Evolutionary conservation across 441 rosid species (phyloP).

Genomic region (Raphanus hybrid): DNA sequence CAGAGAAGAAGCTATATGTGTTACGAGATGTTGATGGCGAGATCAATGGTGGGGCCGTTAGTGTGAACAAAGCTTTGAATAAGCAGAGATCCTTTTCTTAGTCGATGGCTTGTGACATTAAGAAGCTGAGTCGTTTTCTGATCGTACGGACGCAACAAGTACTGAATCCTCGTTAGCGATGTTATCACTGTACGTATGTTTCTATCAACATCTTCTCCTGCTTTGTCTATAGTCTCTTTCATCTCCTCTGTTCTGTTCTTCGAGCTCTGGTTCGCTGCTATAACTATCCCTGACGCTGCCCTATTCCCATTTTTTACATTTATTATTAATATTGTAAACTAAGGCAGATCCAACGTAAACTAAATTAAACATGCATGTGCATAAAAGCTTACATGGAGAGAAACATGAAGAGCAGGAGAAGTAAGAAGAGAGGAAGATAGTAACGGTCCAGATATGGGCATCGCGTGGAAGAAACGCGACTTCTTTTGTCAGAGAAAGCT

Average conservation of each 20-base stretch:
- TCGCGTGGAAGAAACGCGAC: conserved; percentile 17
- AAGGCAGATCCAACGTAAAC: not conserved
- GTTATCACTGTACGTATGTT: conserved; percentile 44
- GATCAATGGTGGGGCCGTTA: conserved; percentile 47
- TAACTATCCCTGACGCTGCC: conserved; percentile 47
- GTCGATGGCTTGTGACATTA: conserved; percentile 44
- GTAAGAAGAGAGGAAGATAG: conserved; percentile 42
- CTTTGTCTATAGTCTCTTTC: conserved; percentile 48
- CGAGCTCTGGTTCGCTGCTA: conserved; percentile 50
- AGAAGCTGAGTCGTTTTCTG: conserved; percentile 41
- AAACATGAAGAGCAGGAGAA: conserved; percentile 49
- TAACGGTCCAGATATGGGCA: conserved; percentile 34
- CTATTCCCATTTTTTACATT: conserved; percentile 37
- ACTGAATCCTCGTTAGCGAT: conserved; percentile 47
- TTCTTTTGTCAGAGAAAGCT: conserved; percentile 33
- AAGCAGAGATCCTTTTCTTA: conserved; percentile 41
- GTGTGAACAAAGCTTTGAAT: conserved; percentile 49
- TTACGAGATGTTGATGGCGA: conserved; percentile 54
- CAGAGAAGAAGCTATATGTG: not conserved
- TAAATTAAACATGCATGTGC: not conserved
- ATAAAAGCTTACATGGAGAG: conserved; percentile 56
- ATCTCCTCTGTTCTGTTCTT: conserved; percentile 46
- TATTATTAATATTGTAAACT: not conserved
- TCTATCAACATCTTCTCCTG: conserved; percentile 46
- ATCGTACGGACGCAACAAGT: conserved; percentile 55